phyloP scores from a whole-genome alignment of 2,329 filamentous ascomycete genomes.

The Talaromyces piceae region DNA sequence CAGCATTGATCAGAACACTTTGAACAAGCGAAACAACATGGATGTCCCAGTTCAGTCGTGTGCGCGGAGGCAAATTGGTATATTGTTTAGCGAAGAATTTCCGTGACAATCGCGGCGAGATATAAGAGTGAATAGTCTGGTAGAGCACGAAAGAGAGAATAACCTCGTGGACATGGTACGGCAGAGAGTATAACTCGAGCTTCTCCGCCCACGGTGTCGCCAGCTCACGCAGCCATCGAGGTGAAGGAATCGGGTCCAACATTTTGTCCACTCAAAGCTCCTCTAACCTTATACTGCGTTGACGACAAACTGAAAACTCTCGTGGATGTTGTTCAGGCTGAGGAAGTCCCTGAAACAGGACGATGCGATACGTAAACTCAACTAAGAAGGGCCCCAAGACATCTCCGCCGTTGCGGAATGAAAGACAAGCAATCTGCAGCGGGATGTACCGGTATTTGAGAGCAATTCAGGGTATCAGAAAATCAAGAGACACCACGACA shows the following conservation, averaged over 20 bases:
- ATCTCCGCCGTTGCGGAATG: background rate
- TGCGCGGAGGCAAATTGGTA: constrained; percentile 46
- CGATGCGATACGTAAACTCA: background rate
- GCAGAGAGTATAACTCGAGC: constrained; percentile 48
- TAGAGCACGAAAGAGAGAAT: constrained; percentile 50
- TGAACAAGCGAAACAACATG: constrained; percentile 58
- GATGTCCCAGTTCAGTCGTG: constrained; percentile 59
- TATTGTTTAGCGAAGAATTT: constrained; percentile 50
- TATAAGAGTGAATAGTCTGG: constrained; percentile 45
- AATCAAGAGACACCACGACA: background rate
- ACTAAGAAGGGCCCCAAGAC: background rate
- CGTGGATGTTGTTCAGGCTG: background rate
- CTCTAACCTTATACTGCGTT: constrained; percentile 1
- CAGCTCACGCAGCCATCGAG: constrained; percentile 43
- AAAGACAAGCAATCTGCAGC: no score
- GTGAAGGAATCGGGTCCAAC: constrained; percentile 42
- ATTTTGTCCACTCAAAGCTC: constrained; percentile 23
- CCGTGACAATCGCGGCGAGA: constrained; percentile 50
- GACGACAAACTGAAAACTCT: background rate
- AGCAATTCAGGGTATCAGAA: background rate
- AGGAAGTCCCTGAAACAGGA: background rate
- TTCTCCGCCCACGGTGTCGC: constrained; percentile 44
- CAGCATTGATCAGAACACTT: constrained; percentile 47
- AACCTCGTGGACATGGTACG: constrained; percentile 57
- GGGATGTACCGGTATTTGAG: background rate